Evolutionary conservation across 192 early-diverging fungal genomes (phyloP).

Genomic region (Coemansia sp.): DNA sequence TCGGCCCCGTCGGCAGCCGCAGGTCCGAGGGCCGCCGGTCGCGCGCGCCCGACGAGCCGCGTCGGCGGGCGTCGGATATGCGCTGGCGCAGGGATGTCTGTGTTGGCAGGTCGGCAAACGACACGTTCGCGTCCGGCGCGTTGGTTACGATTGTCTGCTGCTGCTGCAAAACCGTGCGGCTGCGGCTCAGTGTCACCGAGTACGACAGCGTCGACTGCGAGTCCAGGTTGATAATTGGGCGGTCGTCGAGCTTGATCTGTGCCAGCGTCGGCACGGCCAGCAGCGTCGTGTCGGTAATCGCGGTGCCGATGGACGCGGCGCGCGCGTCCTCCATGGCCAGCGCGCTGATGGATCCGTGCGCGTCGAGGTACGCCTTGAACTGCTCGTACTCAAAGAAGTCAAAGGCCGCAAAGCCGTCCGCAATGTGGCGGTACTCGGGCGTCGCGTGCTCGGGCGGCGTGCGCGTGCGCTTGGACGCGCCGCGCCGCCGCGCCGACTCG

Average conservation of each 20-base stretch:
- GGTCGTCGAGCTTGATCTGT: slow-evolving; percentile 30
- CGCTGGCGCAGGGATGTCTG: slow-evolving; percentile 11
- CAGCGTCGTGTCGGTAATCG: neutral
- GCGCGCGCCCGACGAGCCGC: slow-evolving; percentile 4
- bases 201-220: slow-evolving; percentile 13
- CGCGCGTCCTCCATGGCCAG: slow-evolving; percentile 28
- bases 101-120: neutral
- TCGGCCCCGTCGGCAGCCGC: neutral
- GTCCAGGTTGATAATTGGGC: slow-evolving; percentile 30
- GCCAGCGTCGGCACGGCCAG: slow-evolving; percentile 4
- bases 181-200: slow-evolving; percentile 14
- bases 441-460: slow-evolving; percentile 26
- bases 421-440: slow-evolving; percentile 64
- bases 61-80: slow-evolving; percentile 10
- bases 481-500: slow-evolving; percentile 58
- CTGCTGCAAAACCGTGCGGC: slow-evolving; percentile 19
- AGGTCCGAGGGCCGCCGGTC: neutral
- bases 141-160: slow-evolving; percentile 8
- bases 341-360: slow-evolving; percentile 40
- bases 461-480: slow-evolving; percentile 49
- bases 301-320: slow-evolving; percentile 1
- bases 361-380: slow-evolving; percentile 63
- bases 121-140: neutral
- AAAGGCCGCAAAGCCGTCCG: slow-evolving; percentile 70
- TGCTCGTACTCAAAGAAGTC: slow-evolving; percentile 79